These are phyloP conservation scores for Flaveria linearis DNA, from an alignment of 129 eudicot genomes.

Conservation along the genomic window DNA sequence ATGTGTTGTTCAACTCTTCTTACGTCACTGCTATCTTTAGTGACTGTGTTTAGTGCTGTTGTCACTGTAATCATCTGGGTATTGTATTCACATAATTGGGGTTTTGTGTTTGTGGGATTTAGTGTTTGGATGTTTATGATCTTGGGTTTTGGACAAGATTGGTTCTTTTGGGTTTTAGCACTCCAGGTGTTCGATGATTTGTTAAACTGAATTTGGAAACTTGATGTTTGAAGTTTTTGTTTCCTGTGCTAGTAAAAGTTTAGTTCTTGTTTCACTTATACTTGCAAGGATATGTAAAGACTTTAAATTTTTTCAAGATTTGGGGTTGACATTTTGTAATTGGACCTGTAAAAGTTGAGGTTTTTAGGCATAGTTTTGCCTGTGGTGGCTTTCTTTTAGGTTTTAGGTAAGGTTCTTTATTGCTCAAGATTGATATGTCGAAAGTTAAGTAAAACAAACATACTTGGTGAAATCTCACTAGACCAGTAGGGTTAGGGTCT, in stretches of 20 bases:
- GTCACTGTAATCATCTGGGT: background rate
- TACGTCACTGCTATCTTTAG: background rate
- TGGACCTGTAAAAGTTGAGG: slow-evolving; percentile 6
- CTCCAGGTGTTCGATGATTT: slow-evolving; percentile 20
- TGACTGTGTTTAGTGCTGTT: background rate
- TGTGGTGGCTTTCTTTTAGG: background rate
- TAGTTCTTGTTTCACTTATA: background rate
- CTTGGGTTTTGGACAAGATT: background rate
- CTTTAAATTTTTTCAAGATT: background rate
- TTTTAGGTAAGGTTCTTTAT: background rate
- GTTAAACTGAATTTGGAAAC: slow-evolving; percentile 10
- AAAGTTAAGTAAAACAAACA: too few relatives aligned
- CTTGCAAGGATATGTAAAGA: background rate
- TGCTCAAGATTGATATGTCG: background rate
- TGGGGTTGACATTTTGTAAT: background rate
- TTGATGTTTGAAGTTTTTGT: background rate
- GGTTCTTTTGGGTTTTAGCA: slow-evolving; percentile 1
- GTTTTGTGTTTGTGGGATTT: background rate
- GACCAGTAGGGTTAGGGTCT: too few relatives aligned
- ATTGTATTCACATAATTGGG: background rate
- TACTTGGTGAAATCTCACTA: too few relatives aligned
- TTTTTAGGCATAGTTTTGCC: background rate
- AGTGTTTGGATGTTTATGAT: slow-evolving; percentile 2
- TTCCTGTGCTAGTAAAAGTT: background rate
- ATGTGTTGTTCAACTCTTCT: background rate